Evolutionary conservation across 106 monocot species (phyloP).

Genomic region (Acanthochlamys bracteata): DNA sequence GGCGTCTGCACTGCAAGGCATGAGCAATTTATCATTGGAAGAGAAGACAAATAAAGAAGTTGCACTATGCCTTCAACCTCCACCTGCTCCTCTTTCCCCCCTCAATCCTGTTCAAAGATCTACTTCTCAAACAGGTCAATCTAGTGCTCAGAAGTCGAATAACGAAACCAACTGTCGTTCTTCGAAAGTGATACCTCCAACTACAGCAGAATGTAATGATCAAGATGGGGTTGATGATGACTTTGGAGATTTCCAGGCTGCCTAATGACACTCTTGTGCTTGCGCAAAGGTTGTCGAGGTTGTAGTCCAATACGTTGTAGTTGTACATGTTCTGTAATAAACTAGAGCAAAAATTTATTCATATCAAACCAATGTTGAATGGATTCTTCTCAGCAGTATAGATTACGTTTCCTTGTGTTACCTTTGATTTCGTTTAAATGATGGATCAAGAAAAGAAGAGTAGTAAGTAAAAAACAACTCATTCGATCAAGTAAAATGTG

Average conservation of each 20-base stretch:
- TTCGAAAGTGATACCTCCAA: constrained; percentile 10
- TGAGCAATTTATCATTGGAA: constrained; percentile 48
- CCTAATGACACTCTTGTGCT: constrained; percentile 24
- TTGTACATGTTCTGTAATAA: no score
- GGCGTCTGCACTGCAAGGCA: constrained; percentile 48
- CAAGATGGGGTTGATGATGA: constrained; percentile 61
- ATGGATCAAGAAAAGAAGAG: no score
- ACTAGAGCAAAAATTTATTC: no score
- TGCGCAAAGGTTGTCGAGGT: no score
- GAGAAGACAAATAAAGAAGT: constrained; percentile 36
- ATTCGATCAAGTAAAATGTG: no score
- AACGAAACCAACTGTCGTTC: constrained; percentile 1
- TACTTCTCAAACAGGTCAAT: constrained; percentile 12
- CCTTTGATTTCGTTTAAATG: no score
- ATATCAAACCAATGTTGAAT: no score
- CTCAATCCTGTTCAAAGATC: constrained; percentile 16
- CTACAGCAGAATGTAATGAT: constrained; percentile 17
- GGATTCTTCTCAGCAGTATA: no score
- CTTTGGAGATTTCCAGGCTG: constrained; percentile 92
- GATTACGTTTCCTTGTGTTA: no score
- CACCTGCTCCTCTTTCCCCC: constrained; percentile 42
- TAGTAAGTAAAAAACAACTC: no score
- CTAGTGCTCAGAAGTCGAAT: not conserved
- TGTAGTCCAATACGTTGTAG: no score
- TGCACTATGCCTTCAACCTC: constrained; percentile 44